Evolutionary conservation across 2,329 filamentous ascomycete genomes (phyloP).

Genomic region (Microcyclospora pomicola): DNA sequence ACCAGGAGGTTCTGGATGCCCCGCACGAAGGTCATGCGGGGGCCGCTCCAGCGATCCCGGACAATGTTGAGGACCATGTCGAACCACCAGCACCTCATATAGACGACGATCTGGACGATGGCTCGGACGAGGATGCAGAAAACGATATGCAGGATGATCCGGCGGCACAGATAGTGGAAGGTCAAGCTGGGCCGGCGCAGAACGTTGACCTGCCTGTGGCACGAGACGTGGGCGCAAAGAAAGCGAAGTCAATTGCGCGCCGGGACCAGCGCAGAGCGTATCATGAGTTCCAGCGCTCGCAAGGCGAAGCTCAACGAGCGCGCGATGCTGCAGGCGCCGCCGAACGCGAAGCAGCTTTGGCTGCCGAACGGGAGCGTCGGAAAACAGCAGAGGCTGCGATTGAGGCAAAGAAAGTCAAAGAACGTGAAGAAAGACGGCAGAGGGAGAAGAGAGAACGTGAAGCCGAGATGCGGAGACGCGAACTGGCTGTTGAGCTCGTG

Average conservation of each 20-base stretch:
- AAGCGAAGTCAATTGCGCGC: conserved; percentile 34
- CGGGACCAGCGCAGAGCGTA: conserved; percentile 31
- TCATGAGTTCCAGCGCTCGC: conserved; percentile 36
- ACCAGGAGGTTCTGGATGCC: not conserved
- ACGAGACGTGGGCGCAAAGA: conserved; percentile 32
- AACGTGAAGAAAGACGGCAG: conserved; percentile 26
- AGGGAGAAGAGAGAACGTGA: conserved; percentile 25
- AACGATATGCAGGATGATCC: conserved; percentile 2
- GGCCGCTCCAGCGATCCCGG: not conserved
- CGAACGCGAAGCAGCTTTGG: conserved; percentile 31
- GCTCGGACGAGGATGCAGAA: conserved; percentile 1
- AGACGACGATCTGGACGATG: conserved; percentile 4
- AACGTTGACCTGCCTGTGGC: conserved; percentile 1
- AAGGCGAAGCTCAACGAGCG: conserved; percentile 33
- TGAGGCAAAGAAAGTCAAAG: conserved; percentile 26
- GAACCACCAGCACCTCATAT: not conserved
- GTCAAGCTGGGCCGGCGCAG: conserved; percentile 24
- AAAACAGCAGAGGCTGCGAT: conserved; percentile 30
- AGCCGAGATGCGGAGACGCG: conserved; percentile 23
- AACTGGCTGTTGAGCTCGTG: conserved; percentile 21
- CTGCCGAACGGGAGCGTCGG: conserved; percentile 28
- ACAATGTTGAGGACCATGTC: not conserved
- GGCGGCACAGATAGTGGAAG: conserved; percentile 2
- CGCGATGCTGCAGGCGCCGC: conserved; percentile 29
- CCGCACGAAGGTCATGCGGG: not conserved